Percentiles rank a stretch among this genome's conserved stretches.
Evolutionary conservation across 805 yeast genomes (phyloP).

Genomic region (Wickerhamiella hasegawae): DNA sequence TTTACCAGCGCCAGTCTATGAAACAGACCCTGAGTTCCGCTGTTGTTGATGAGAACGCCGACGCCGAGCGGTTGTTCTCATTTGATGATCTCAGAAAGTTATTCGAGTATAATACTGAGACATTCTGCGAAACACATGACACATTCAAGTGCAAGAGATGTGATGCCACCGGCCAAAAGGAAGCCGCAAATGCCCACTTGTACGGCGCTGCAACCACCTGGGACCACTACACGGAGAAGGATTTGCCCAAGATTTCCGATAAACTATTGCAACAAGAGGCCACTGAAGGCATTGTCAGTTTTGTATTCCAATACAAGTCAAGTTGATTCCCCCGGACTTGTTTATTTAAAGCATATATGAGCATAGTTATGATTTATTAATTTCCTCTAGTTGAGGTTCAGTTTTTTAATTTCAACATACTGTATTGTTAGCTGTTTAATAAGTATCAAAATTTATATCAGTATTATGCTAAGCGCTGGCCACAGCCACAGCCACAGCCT

Average conservation of each 20-base stretch:
- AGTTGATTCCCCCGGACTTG: too few species aligned
- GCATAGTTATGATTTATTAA: background rate
- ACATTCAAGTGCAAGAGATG: slow-evolving; percentile 83
- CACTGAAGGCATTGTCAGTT: slow-evolving; percentile 53
- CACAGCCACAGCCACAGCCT: slow-evolving; percentile 94
- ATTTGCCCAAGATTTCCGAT: slow-evolving; percentile 54
- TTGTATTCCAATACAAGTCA: slow-evolving; percentile 89
- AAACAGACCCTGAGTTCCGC: slow-evolving; percentile 84
- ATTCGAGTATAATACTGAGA: slow-evolving; percentile 50
- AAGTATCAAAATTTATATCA: background rate
- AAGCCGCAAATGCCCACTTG: slow-evolving; percentile 68
- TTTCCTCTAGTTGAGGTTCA: background rate
- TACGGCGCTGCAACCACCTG: slow-evolving; percentile 97
- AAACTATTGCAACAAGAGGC: slow-evolving; percentile 59
- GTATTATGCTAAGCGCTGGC: slow-evolving; percentile 10
- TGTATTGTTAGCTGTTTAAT: slow-evolving; percentile 6
- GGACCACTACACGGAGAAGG: slow-evolving; percentile 65
- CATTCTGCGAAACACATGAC: slow-evolving; percentile 82
- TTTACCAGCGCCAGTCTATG: slow-evolving; percentile 89
- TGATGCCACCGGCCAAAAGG: slow-evolving; percentile 38
- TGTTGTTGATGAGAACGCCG: slow-evolving; percentile 93
- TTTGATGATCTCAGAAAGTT: slow-evolving; percentile 63
- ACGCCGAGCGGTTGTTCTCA: slow-evolving; percentile 82
- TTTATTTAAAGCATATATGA: background rate
- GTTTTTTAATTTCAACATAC: background rate